These are phyloP conservation scores for Daldinia childiae DNA, from an alignment of 495 filamentous ascomycete species.

Conservation along the genomic window DNA sequence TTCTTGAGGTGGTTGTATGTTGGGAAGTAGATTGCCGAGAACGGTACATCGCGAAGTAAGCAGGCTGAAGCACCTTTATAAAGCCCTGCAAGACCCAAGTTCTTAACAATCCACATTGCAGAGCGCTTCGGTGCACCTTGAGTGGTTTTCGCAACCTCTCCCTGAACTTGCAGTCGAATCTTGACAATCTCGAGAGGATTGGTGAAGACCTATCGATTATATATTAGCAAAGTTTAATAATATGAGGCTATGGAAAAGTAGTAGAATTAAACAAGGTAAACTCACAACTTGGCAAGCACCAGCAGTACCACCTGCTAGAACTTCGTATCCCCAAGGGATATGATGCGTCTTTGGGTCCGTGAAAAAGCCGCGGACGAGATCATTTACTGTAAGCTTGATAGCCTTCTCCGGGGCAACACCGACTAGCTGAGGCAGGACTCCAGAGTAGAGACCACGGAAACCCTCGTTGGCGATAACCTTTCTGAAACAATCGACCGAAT, in stretches of 20 bases:
- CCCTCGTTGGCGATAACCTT: slow-evolving; percentile 96
- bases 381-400: slow-evolving; percentile 98
- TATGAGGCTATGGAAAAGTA: background rate
- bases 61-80: slow-evolving; percentile 99
- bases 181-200: slow-evolving; percentile 99
- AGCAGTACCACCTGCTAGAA: slow-evolving; percentile 88
- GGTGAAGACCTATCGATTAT: slow-evolving; percentile 77
- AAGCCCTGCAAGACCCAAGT: slow-evolving; percentile 91
- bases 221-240: slow-evolving; percentile 26
- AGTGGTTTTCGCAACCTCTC: slow-evolving; percentile 89
- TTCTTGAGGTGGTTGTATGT: slow-evolving; percentile 93
- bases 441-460: slow-evolving; percentile 87
- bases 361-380: slow-evolving; percentile 81
- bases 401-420: slow-evolving; percentile 98
- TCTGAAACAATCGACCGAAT: slow-evolving; percentile 89
- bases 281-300: slow-evolving; percentile 96
- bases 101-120: slow-evolving; percentile 96
- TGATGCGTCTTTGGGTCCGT: slow-evolving; percentile 78
- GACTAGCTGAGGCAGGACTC: slow-evolving; percentile 92
- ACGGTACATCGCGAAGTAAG: slow-evolving; percentile 93
- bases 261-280: slow-evolving; percentile 35
- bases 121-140: slow-evolving; percentile 86
- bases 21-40: slow-evolving; percentile 99
- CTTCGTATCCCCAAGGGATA: slow-evolving; percentile 76
- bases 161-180: slow-evolving; percentile 97